Percentiles rank a stretch among this genome's conserved stretches.
Evolutionary conservation across 225 moss, liverwort and hornwort genomes (phyloP).

Genomic region (Physcomitrium patens): DNA sequence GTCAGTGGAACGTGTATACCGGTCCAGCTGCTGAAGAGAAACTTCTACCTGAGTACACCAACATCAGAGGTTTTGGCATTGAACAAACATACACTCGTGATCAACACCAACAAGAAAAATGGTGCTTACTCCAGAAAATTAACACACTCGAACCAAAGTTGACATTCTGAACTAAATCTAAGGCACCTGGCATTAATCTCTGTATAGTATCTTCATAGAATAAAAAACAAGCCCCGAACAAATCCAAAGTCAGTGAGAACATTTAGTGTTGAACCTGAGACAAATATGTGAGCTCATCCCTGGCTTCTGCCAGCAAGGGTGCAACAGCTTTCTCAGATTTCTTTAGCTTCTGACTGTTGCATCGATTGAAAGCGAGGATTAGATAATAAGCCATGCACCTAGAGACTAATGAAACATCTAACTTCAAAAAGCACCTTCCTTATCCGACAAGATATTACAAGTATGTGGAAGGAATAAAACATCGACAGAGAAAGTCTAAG

Average conservation of each 20-base stretch:
- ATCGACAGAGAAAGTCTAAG: slow-evolving; percentile 10
- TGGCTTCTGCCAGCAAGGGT: slow-evolving; percentile 55
- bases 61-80: slow-evolving; percentile 15
- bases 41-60: slow-evolving; percentile 50
- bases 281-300: slow-evolving; percentile 52
- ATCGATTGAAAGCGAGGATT: slow-evolving; percentile 18
- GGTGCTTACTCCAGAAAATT: neutral
- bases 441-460: neutral
- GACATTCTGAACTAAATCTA: neutral
- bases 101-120: neutral
- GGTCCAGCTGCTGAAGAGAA: slow-evolving; percentile 58
- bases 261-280: slow-evolving; percentile 47
- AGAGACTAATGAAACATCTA: slow-evolving; percentile 13
- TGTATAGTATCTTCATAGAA: slow-evolving; percentile 8
- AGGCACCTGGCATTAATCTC: neutral
- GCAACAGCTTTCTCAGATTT: slow-evolving; percentile 61
- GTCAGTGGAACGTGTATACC: slow-evolving; percentile 48
- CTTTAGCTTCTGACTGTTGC: slow-evolving; percentile 59
- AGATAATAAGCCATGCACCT: slow-evolving; percentile 16
- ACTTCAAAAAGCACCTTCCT: neutral
- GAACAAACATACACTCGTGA: slow-evolving; percentile 12
- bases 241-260: slow-evolving; percentile 14
- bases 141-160: neutral
- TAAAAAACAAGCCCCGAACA: neutral
- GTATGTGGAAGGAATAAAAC: slow-evolving; percentile 8